Base-by-base conservation (phyloP, 176 grass and related monocot genomes). In the Tillandsia leiboldiana region DNA sequence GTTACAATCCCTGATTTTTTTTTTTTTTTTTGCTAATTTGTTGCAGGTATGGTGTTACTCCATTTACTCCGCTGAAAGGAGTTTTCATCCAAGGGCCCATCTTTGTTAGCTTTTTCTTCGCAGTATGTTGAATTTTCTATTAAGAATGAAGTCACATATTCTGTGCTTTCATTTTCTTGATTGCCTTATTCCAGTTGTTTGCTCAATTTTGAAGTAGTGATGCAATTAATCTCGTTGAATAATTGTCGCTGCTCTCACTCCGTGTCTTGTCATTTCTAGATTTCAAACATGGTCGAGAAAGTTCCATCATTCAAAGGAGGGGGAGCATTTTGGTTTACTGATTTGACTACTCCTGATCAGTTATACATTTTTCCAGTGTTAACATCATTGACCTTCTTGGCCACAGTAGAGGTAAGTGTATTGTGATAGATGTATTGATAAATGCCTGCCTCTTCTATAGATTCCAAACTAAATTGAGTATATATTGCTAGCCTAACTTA, bases 81-180 rank as follows among this genome's bases (percentile, higher is more conserved):
- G 0, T 92, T 18, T n/a, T 97, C 9, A 83, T 92, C 51, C 86
- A 92, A 79, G 94, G 72, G 56, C 89, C 89, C 65, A 63, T 97
- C 63, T 92, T 97, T 69, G 87, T 90, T 80, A 87, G 94, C 70
- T 97, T 97, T 84, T 97, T 68, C 84, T 87, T 93, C 59, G 94
- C 94, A 70, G 89, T 97, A 82, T 84, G 89, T 83, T 83, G 26
- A 65, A 15, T 52, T 71, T 2, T 15, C 51, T 71, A 26, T 8
- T 52, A 23, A 8, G 50, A 53, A 71, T 71, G 22, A 26, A 51
- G 12, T 18, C 71, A 63, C 22, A 64, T 15, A 78, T 42, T 57
- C 18, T 53, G 48, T 75, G 33, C 65, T 51, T 50, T 11, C 18
- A 80, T 50, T 10, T 58, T 28, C n/a, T 59, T 9, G 9, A 59